Percentiles rank a stretch among this genome's conserved stretches.
phyloP scores from a whole-genome alignment of 371 early-diverging fungal genomes.

The Mortierella sp. region DNA sequence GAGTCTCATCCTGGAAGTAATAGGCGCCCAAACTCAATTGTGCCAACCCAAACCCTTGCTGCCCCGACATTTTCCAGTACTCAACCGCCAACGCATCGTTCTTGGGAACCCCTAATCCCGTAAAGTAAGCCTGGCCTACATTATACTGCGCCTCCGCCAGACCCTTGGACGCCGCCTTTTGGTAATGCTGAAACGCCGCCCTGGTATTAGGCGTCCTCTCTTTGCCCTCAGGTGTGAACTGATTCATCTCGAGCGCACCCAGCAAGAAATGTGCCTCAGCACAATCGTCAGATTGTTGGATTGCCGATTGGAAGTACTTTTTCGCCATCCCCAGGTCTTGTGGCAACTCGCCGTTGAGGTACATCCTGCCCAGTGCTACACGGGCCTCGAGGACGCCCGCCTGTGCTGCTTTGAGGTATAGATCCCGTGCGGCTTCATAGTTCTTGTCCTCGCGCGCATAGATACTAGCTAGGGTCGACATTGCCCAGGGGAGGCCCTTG shows the following conservation, averaged over 20 bases:
- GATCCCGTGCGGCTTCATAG: constrained; percentile 34
- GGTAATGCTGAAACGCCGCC: constrained; percentile 39
- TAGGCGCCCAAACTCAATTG: constrained; percentile 53
- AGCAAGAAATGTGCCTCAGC: constrained; percentile 46
- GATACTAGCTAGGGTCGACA: constrained; percentile 37
- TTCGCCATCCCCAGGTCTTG: constrained; percentile 29
- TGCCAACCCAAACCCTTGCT: constrained; percentile 53
- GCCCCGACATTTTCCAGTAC: constrained; percentile 56
- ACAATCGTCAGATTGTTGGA: constrained; percentile 21
- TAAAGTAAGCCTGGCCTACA: constrained; percentile 40
- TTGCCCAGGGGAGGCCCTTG: constrained; percentile 24
- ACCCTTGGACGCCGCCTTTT: constrained; percentile 52
- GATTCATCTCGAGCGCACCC: constrained; percentile 34
- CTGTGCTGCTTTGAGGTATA: constrained; percentile 32
- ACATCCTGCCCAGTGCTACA: constrained; percentile 48
- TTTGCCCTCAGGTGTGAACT: neutral
- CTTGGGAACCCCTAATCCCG: constrained; percentile 42
- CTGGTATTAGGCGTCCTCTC: constrained; percentile 22
- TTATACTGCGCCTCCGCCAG: constrained; percentile 54
- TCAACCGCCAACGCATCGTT: constrained; percentile 54
- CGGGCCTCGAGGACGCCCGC: constrained; percentile 33
- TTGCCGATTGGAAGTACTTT: constrained; percentile 33
- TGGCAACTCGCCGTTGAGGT: constrained; percentile 43
- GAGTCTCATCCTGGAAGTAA: constrained; percentile 51
- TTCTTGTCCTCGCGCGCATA: constrained; percentile 51